A percentile compares a stretch with the other conserved stretches of the same genome.
Evolutionary conservation across 2,329 filamentous ascomycete species (phyloP).

Genomic region (Pseudofabraea citricarpa): DNA sequence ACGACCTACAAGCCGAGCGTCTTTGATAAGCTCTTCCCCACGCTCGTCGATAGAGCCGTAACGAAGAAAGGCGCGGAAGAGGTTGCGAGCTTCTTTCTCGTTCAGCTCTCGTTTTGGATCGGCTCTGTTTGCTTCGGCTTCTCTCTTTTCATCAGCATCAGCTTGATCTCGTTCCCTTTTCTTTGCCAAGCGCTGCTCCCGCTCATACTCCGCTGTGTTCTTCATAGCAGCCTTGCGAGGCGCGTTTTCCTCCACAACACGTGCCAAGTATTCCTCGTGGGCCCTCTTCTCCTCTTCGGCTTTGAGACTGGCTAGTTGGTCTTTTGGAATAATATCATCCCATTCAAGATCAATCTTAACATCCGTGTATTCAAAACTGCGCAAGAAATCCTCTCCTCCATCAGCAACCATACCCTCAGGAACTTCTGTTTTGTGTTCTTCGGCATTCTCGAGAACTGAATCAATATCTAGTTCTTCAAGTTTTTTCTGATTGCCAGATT

Average conservation of each 20-base stretch:
- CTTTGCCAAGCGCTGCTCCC: constrained; percentile 60
- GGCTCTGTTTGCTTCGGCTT: constrained; percentile 67
- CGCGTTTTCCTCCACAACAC: constrained; percentile 78
- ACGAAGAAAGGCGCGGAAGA: constrained; percentile 85
- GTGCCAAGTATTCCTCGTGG: constrained; percentile 76
- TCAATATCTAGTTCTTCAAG: constrained; percentile 97
- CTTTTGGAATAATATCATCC: constrained; percentile 97
- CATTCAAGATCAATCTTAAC: constrained; percentile 96
- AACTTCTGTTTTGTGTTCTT: constrained; percentile 94
- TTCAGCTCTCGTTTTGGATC: constrained; percentile 88
- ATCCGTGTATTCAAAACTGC: constrained; percentile 86
- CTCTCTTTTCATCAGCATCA: constrained; percentile 57
- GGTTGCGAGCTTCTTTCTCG: constrained; percentile 88
- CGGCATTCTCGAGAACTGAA: constrained; percentile 91
- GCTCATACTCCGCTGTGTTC: constrained; percentile 51
- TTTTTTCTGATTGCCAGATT: constrained; percentile 93
- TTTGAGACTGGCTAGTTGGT: constrained; percentile 85
- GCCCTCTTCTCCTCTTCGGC: constrained; percentile 81
- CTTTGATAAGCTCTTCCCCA: constrained; percentile 78
- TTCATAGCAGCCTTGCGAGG: constrained; percentile 69
- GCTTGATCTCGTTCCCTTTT: constrained; percentile 60
- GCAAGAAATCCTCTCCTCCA: constrained; percentile 94
- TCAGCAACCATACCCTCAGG: constrained; percentile 92
- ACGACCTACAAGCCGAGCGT: constrained; percentile 78
- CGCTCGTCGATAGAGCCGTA: constrained; percentile 89